Evolutionary conservation across 495 filamentous ascomycete species (phyloP).

Genomic region (Aspergillus incahuasiensis): DNA sequence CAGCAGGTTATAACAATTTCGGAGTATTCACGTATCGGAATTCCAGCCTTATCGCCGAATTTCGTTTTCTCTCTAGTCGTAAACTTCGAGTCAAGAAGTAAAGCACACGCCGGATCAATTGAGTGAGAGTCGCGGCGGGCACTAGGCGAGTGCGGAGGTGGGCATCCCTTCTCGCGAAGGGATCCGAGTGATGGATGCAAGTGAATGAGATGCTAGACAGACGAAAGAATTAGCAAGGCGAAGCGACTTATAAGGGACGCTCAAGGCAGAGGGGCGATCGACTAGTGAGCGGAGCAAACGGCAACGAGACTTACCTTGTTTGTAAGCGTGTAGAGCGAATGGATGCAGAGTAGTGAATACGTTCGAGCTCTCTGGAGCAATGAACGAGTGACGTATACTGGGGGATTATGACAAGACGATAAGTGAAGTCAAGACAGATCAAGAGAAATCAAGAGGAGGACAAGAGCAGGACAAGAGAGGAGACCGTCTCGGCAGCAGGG

Average conservation of each 20-base stretch:
- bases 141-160: neutral
- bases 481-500: constrained; percentile 14
- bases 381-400: neutral
- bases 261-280: constrained; percentile 1
- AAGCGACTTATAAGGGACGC: neutral
- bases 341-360: neutral
- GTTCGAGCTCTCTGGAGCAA: neutral
- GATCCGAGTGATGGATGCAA: neutral
- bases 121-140: constrained; percentile 3
- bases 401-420: constrained; percentile 9
- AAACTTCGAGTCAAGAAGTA: neutral
- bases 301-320: constrained; percentile 8
- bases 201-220: neutral
- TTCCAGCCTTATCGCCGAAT: neutral
- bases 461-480: constrained; percentile 15
- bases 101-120: constrained; percentile 6
- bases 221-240: neutral
- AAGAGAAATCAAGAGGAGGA: constrained; percentile 20
- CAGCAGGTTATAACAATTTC: neutral
- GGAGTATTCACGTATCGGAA: neutral
- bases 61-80: neutral
- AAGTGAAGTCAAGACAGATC: constrained; percentile 12
- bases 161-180: constrained; percentile 10
- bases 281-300: neutral
- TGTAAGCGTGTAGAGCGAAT: neutral